phyloP scores from a whole-genome alignment of 805 yeast genomes.

The Saccharomycopsis malanga region DNA sequence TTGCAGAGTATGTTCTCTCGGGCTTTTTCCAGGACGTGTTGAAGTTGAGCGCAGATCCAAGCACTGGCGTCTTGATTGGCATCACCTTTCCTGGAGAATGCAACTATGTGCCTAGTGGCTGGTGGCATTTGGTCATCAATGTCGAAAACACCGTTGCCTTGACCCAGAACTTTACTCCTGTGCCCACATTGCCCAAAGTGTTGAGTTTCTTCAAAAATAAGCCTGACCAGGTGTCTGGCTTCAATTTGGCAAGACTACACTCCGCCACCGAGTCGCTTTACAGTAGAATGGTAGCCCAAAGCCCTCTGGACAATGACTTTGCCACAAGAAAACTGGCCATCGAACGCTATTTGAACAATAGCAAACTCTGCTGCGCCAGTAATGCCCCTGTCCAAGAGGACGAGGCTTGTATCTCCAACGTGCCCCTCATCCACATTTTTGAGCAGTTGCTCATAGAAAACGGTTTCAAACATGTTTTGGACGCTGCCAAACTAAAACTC shows the following conservation, averaged over 20 bases:
- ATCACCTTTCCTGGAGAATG: slow-evolving; percentile 78
- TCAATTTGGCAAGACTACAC: slow-evolving; percentile 50
- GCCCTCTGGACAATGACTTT: neutral
- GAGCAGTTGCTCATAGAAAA: slow-evolving; percentile 39
- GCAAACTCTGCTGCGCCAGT: neutral
- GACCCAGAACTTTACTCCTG: slow-evolving; percentile 84
- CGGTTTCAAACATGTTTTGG: slow-evolving; percentile 33
- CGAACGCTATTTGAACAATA: slow-evolving; percentile 2
- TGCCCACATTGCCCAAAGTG: slow-evolving; percentile 50
- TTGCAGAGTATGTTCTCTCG: slow-evolving; percentile 84
- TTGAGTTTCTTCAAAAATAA: slow-evolving; percentile 61
- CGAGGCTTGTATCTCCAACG: slow-evolving; percentile 21
- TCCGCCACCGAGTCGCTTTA: slow-evolving; percentile 1
- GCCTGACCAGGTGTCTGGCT: slow-evolving; percentile 72
- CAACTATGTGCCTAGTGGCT: slow-evolving; percentile 86
- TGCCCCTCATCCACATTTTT: slow-evolving; percentile 62
- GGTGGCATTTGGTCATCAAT: slow-evolving; percentile 97
- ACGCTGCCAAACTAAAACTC: slow-evolving; percentile 31
- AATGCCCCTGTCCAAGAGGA: slow-evolving; percentile 6
- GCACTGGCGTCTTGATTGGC: slow-evolving; percentile 48
- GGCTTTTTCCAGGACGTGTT: slow-evolving; percentile 73
- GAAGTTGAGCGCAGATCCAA: slow-evolving; percentile 31
- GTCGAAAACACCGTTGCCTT: slow-evolving; percentile 75
- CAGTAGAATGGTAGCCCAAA: neutral
- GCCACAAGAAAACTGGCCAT: slow-evolving; percentile 2